Evolutionary conservation across 1,284 basidiomycete species (phyloP).

Genomic region (Porodaedalea pini): DNA sequence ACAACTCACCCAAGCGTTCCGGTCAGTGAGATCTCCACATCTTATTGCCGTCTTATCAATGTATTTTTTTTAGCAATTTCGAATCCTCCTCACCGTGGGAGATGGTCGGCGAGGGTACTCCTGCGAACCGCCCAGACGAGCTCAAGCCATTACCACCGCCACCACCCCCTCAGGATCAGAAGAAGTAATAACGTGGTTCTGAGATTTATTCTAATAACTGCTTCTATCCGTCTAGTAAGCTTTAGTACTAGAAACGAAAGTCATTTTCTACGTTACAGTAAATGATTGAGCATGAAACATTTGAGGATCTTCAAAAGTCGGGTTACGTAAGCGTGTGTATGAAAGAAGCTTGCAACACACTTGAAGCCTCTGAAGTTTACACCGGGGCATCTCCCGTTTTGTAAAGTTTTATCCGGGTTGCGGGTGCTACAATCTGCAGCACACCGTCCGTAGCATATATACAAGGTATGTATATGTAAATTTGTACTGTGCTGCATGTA

Average conservation of each 20-base stretch:
- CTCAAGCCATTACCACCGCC: constrained; percentile 66
- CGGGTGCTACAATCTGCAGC: constrained; percentile 2
- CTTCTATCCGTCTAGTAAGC: background rate
- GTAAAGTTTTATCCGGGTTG: background rate
- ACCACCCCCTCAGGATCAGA: constrained; percentile 54
- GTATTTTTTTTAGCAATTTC: constrained; percentile 63
- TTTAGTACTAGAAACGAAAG: background rate
- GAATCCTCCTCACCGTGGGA: constrained; percentile 96
- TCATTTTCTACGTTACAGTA: background rate
- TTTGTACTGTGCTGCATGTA: background rate
- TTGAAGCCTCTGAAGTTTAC: background rate
- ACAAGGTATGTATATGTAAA: constrained; percentile 4
- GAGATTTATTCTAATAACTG: background rate
- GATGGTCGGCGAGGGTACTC: constrained; percentile 85
- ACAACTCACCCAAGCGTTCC: constrained; percentile 97
- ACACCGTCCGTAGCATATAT: background rate
- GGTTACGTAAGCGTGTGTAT: background rate
- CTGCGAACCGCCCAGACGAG: constrained; percentile 64
- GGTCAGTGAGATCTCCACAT: constrained; percentile 45
- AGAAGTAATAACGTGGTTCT: constrained; percentile 47
- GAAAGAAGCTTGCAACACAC: background rate
- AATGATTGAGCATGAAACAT: background rate
- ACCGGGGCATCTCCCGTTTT: background rate
- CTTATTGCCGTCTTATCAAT: background rate
- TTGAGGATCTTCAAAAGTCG: too few species aligned